Percentiles rank a stretch among this genome's conserved stretches.
Conservation (phyloP, 1,284 basidiomycete species). For the Cutaneotrichosporon dermatis region DNA sequence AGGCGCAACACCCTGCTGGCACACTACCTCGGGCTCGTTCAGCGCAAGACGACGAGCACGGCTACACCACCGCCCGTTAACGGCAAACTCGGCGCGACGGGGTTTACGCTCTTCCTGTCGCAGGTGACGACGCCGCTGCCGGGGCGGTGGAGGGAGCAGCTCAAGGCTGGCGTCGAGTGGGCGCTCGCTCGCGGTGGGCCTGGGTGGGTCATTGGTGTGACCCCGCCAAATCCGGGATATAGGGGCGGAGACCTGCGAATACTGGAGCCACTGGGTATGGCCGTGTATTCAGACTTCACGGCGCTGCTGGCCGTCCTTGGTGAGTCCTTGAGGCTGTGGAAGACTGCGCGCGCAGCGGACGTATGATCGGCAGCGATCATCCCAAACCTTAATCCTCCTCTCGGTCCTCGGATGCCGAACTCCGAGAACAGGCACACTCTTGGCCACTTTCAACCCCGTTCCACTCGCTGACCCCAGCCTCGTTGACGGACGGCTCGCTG, state of each 20-base stretch:
- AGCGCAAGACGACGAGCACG: background rate
- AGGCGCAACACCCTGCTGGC: background rate
- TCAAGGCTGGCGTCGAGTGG: slow-evolving; percentile 6
- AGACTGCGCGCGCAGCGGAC: too few relatives aligned
- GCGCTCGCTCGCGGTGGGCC: slow-evolving; percentile 6
- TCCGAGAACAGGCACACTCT: too few relatives aligned
- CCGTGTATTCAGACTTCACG: slow-evolving; percentile 8
- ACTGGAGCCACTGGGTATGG: slow-evolving; percentile 6
- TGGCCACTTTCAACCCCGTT: too few relatives aligned
- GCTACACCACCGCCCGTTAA: background rate
- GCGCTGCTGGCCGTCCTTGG: slow-evolving; percentile 3
- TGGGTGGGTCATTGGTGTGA: slow-evolving; percentile 7
- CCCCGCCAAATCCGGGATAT: slow-evolving; percentile 5
- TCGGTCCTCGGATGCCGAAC: too few relatives aligned
- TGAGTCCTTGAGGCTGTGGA: too few relatives aligned
- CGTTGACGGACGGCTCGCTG: background rate
- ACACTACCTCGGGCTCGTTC: slow-evolving; percentile 3
- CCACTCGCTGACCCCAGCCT: too few relatives aligned
- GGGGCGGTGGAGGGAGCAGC: slow-evolving; percentile 8
- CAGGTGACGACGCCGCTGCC: slow-evolving; percentile 1
- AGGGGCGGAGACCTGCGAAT: background rate
- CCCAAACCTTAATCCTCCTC: too few relatives aligned
- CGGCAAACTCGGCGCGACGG: slow-evolving; percentile 5
- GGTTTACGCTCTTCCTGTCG: slow-evolving; percentile 5
- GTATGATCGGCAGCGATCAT: too few relatives aligned